Conservation (phyloP, 2,329 filamentous ascomycete genomes). For the Penicillium janthinellum region DNA sequence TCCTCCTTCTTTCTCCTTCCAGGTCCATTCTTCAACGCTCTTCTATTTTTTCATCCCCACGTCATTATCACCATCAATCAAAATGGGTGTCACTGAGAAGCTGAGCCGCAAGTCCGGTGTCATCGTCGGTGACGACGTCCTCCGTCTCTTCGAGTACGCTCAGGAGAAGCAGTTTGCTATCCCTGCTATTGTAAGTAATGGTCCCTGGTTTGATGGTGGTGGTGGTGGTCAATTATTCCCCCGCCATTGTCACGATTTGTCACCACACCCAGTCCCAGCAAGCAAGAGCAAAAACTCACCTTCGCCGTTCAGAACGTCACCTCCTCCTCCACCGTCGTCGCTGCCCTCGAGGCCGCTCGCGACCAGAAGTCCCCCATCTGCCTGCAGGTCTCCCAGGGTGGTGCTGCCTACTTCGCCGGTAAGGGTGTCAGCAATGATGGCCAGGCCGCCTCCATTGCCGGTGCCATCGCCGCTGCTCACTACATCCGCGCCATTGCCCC, state of each 20-base stretch:
- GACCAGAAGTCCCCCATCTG: slow-evolving; percentile 90
- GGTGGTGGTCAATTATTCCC: not conserved
- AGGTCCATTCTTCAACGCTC: slow-evolving; percentile 4
- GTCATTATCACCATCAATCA: slow-evolving; percentile 22
- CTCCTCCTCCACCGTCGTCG: slow-evolving; percentile 83
- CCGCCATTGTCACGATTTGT: not conserved
- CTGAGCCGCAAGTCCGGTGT: slow-evolving; percentile 66
- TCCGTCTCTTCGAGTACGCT: slow-evolving; percentile 82
- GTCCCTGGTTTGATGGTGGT: no score
- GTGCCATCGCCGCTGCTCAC: slow-evolving; percentile 85
- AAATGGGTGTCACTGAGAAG: slow-evolving; percentile 54
- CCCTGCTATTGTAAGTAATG: slow-evolving; percentile 67
- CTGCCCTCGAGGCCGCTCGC: slow-evolving; percentile 89
- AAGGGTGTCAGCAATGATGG: slow-evolving; percentile 82
- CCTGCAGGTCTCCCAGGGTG: slow-evolving; percentile 91
- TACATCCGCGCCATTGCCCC: slow-evolving; percentile 90
- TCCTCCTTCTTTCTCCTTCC: slow-evolving; percentile 1
- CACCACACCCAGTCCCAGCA: not conserved
- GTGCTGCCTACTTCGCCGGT: slow-evolving; percentile 88
- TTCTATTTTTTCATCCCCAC: not conserved
- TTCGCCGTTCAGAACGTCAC: slow-evolving; percentile 70
- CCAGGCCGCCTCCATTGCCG: slow-evolving; percentile 86
- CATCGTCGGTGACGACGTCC: slow-evolving; percentile 68
- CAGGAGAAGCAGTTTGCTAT: slow-evolving; percentile 87
- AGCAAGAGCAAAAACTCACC: not conserved